These are phyloP conservation scores for Ambrosia artemisiifolia DNA, from an alignment of 129 eudicot species.

Conservation along the genomic window DNA sequence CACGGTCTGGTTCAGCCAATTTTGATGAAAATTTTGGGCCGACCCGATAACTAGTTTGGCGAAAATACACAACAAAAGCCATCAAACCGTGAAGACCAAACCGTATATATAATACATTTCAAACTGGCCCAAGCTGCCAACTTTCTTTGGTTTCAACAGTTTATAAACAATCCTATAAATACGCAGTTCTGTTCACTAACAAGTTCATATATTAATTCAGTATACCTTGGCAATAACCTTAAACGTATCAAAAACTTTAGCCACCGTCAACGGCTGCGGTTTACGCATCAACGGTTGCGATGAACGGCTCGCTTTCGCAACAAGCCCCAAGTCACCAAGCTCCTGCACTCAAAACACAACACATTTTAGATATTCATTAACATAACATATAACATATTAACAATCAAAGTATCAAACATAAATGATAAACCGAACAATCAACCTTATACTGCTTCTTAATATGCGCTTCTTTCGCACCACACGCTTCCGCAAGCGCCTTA, in stretches of 20 bases:
- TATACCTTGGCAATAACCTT: constrained; percentile 80
- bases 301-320: constrained; percentile 87
- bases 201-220: neutral
- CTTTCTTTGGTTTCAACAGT: too few relatives aligned
- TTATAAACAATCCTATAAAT: neutral
- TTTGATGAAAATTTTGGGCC: too few relatives aligned
- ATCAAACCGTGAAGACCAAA: too few relatives aligned
- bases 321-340: constrained; percentile 92
- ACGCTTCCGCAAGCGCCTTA: constrained; percentile 92
- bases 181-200: neutral
- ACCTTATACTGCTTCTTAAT: constrained; percentile 71
- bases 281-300: constrained; percentile 79
- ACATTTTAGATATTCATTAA: neutral
- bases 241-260: constrained; percentile 82
- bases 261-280: constrained; percentile 77
- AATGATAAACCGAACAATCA: neutral
- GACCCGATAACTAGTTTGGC: too few relatives aligned
- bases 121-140: too few relatives aligned
- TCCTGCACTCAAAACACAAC: constrained; percentile 36
- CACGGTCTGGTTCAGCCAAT: too few relatives aligned
- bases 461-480: constrained; percentile 69
- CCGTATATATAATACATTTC: too few relatives aligned
- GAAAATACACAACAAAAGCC: too few relatives aligned
- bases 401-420: neutral
- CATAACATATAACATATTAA: neutral